Conservation (phyloP, 805 yeast species). For the Maudiozyma barnettii region DNA sequence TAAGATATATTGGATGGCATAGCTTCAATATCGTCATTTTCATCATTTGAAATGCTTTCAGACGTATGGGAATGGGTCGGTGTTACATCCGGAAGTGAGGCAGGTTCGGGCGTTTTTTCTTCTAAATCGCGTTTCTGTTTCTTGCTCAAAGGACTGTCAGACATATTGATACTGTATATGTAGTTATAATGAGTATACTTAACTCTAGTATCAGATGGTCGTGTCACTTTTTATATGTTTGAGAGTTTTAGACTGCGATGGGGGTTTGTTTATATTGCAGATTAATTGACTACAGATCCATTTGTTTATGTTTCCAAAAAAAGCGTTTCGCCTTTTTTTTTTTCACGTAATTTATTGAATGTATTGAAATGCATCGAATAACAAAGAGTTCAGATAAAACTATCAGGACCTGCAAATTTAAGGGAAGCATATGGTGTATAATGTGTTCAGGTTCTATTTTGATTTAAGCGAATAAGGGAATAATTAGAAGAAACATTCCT, state of each 20-base stretch:
- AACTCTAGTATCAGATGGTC: too few species aligned
- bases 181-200: not conserved
- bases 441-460: too few species aligned
- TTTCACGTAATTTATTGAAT: not conserved
- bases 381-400: too few species aligned
- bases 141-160: conserved; percentile 16
- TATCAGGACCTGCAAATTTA: too few species aligned
- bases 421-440: too few species aligned
- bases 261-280: too few species aligned
- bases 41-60: not conserved
- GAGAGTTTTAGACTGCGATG: too few species aligned
- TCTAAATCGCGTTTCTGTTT: conserved; percentile 9
- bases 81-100: not conserved
- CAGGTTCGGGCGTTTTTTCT: conserved; percentile 1
- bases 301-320: too few species aligned
- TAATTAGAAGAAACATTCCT: too few species aligned
- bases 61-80: not conserved
- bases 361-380: not conserved
- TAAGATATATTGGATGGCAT: not conserved
- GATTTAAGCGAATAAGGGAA: too few species aligned
- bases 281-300: too few species aligned
- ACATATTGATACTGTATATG: not conserved
- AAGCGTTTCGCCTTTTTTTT: not conserved
- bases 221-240: too few species aligned
- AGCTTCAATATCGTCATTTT: not conserved